Base-by-base conservation (phyloP, 2,329 filamentous ascomycete genomes). In the Hypocrella siamensis region DNA sequence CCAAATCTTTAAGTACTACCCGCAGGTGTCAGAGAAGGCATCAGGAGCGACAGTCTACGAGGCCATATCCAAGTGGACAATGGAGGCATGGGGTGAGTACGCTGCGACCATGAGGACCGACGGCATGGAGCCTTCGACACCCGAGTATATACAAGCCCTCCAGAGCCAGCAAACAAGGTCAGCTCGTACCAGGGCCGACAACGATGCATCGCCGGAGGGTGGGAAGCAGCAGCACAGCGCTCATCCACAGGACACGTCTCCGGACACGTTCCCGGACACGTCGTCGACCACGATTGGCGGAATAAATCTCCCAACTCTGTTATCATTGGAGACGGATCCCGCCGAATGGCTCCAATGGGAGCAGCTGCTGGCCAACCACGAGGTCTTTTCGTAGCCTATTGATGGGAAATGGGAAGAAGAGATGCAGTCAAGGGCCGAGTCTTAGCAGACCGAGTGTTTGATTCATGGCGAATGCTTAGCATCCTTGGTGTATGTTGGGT, bases 1-100 rank as follows among this genome's bases (percentile, higher is more conserved):
- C 1, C 34, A 27, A 6, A 35, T 46, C 4, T 44, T 46, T 24
- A 39, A 39, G 7, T 31, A 42, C 10, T 44, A 43, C 25, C 42
- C 45, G 4, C 30, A 41, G 24, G 34, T 44, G 0, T 42, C 44
- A 18, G 35, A 39, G 7, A 35, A 43, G 25, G 28, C 35, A 4
- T 30, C 45, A 1, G 43, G 37, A 2, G 32, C 46, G 7, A 42
- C 25, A 14, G 25, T 52, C 10, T 45, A 47, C 22, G 36, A 11
- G 10, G 36, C 32, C 3, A 29, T 40, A 14, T 21, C 26, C 12
- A 33, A 28, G 25, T 40, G 38, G 35, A 38, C 30, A 16, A 21
- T 32, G 7, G 33, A 40, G 28, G 38, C 33, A 10, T 40, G 38
- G 38, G 30, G 32, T 6, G 31, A 28, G 6, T 30, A 38, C 19